These are phyloP conservation scores for Zygosaccharomyces bailii DNA, from an alignment of 805 yeast species.

Conservation along the genomic window DNA sequence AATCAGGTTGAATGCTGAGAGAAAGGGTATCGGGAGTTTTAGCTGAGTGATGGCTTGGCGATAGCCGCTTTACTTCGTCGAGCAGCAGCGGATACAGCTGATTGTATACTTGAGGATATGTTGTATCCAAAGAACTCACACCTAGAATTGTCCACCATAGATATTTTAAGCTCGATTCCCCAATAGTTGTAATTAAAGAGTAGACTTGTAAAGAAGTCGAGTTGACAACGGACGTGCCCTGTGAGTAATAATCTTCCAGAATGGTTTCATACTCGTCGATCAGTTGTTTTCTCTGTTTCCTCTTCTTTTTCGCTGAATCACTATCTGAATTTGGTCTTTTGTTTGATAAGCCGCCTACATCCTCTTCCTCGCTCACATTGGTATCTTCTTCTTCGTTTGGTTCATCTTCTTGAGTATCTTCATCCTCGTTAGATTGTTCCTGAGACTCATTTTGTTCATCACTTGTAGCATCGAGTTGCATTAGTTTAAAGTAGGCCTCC, in stretches of 20 bases:
- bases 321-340: conserved; percentile 25
- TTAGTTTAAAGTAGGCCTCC: conserved; percentile 56
- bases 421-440: conserved; percentile 37
- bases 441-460: conserved; percentile 39
- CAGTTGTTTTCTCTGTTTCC: conserved; percentile 42
- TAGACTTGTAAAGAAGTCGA: conserved; percentile 79
- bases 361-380: conserved; percentile 32
- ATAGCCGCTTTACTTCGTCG: conserved; percentile 78
- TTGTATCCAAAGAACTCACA: conserved; percentile 71
- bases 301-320: conserved; percentile 27
- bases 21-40: conserved; percentile 43
- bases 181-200: conserved; percentile 72
- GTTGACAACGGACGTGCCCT: conserved; percentile 73
- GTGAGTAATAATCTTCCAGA: conserved; percentile 73
- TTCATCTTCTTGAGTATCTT: conserved; percentile 36
- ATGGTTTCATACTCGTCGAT: conserved; percentile 48
- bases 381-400: conserved; percentile 29
- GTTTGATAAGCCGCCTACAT: conserved; percentile 32
- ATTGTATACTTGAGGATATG: conserved; percentile 71
- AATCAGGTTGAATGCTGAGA: conserved; percentile 74
- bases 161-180: conserved; percentile 65
- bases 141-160: conserved; percentile 91
- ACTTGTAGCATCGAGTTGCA: conserved; percentile 41
- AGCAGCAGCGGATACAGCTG: conserved; percentile 66
- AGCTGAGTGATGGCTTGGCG: conserved; percentile 37